These are phyloP conservation scores for Trametes villosa DNA, from an alignment of 768 basidiomycete species.

Conservation along the genomic window DNA sequence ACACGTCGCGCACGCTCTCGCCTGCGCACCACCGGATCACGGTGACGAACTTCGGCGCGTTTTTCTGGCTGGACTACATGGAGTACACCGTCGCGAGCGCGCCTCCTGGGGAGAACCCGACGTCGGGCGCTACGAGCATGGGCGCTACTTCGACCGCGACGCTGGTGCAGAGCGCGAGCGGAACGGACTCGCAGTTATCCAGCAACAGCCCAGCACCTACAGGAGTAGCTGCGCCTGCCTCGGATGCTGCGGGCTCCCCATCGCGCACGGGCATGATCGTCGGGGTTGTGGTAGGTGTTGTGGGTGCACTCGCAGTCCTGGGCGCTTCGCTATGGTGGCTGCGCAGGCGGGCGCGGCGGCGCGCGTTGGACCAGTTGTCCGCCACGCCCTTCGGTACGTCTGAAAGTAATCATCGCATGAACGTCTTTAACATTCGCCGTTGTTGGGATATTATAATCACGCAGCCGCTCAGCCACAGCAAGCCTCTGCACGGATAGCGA, in stretches of 20 bases:
- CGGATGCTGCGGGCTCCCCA: not conserved
- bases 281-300: conserved; percentile 1
- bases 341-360: conserved; percentile 2
- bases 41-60: conserved; percentile 12
- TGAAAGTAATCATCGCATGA: no score
- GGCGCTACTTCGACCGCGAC: not conserved
- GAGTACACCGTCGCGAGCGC: not conserved
- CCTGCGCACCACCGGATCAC: conserved; percentile 9
- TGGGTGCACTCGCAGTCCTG: conserved; percentile 4
- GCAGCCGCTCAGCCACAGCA: no score
- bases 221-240: not conserved
- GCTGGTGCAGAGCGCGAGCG: no score
- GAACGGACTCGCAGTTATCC: no score
- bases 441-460: no score
- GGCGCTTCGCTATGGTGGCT: conserved; percentile 12
- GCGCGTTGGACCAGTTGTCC: not conserved
- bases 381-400: not conserved
- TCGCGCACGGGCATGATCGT: conserved; percentile 4
- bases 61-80: conserved; percentile 21
- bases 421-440: no score
- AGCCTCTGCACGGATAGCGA: no score
- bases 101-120: not conserved
- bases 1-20: conserved; percentile 12
- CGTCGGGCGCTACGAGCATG: not conserved
- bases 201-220: not conserved